phyloP scores from a whole-genome alignment of 106 monocot species.

The Allium fistulosum region DNA sequence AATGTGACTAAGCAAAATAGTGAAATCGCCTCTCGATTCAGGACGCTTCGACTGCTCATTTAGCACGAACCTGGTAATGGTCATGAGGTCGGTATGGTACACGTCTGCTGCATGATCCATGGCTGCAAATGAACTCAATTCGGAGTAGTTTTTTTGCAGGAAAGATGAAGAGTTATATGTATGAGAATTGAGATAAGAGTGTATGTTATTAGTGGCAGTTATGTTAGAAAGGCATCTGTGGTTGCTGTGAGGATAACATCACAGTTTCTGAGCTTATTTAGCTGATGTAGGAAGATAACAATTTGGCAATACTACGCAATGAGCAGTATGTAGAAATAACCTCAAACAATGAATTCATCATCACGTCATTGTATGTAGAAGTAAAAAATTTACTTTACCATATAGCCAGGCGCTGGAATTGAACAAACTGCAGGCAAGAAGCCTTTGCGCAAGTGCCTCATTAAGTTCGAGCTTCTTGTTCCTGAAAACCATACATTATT shows the following conservation, averaged over 20 bases:
- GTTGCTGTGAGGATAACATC: constrained; percentile 1
- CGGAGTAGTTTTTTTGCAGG: not conserved
- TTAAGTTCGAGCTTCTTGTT: too few species aligned
- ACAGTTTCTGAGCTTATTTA: too few species aligned
- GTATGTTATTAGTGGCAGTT: not conserved
- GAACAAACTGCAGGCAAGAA: too few species aligned
- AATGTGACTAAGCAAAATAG: constrained; percentile 93
- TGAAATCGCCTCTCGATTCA: constrained; percentile 80
- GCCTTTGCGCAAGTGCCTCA: too few species aligned
- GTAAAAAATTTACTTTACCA: too few species aligned
- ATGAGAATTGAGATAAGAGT: not conserved
- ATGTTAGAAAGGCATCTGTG: not conserved
- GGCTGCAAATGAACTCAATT: not conserved
- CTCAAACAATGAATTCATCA: too few species aligned
- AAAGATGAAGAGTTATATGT: not conserved
- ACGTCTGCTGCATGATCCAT: constrained; percentile 94
- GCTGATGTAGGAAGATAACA: too few species aligned
- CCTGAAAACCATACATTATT: too few species aligned
- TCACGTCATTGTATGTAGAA: too few species aligned
- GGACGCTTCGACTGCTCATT: constrained; percentile 83
- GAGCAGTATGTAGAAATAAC: too few species aligned
- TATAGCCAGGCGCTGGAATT: too few species aligned
- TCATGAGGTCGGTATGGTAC: constrained; percentile 89
- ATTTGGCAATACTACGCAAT: too few species aligned
- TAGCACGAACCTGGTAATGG: constrained; percentile 82